These are phyloP conservation scores for Rhodosporidiobolus odoratus DNA, from an alignment of 768 basidiomycete species.

Conservation along the genomic window DNA sequence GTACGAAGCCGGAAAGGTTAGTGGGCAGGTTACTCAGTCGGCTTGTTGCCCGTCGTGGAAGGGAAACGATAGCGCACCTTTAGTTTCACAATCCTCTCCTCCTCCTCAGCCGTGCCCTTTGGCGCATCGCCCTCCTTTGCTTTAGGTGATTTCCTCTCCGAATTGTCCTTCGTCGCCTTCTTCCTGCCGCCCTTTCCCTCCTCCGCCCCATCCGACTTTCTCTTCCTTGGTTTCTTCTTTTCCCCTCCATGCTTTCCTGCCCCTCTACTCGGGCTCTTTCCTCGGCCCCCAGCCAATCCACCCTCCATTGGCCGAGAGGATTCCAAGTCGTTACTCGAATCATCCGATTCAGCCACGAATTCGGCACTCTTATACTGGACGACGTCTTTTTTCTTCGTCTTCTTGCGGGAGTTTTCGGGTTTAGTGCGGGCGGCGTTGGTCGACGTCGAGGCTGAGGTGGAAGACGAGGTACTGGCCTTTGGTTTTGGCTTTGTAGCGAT, in stretches of 20 bases:
- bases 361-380: conserved; percentile 15
- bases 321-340: conserved; percentile 2
- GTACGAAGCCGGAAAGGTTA: neutral
- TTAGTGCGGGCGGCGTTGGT: neutral
- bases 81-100: conserved; percentile 11
- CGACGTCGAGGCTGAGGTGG: neutral
- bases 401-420: neutral
- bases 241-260: neutral
- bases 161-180: neutral
- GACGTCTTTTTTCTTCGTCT: too few relatives aligned
- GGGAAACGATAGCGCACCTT: conserved; percentile 10
- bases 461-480: too few relatives aligned
- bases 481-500: neutral
- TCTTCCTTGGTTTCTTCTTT: too few relatives aligned
- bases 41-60: neutral
- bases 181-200: neutral
- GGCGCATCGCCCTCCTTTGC: conserved; percentile 8
- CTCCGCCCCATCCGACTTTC: neutral
- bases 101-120: conserved; percentile 6
- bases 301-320: neutral
- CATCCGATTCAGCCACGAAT: conserved; percentile 12
- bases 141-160: neutral
- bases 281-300: too few relatives aligned
- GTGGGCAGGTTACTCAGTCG: too few relatives aligned
- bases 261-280: neutral